Evolutionary conservation across 225 moss, liverwort and hornwort genomes (phyloP), one percentile per base, ranked within the genome.

Genomic region (Physcomitrellopsis africana): DNA sequence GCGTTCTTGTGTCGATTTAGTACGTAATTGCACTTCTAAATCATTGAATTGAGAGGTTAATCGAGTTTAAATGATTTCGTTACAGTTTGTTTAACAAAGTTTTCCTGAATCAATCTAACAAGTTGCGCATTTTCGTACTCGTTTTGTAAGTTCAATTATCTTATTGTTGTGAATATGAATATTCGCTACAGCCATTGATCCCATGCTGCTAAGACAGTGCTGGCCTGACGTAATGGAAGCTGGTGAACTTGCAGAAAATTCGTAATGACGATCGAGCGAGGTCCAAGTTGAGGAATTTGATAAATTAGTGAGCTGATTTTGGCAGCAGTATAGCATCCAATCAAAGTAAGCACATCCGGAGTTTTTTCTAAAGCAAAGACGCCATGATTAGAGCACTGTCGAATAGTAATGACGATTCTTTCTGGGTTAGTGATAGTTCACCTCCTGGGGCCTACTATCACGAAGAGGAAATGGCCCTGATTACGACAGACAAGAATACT

Each of bases 391-490:
- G 61, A 48, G 47, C 77, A 29, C 75, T 73, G 14, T 55, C 44
- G 9, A 71, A 74, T 67, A 63, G 65, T 74, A 66, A 77, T 51
- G 84, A 77, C 46, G 83, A 83, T 24, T 65, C 80, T 58, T 80
- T 80, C 60, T 83, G 83, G 82, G 77, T 77, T 23, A 53, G 80
- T 20, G 59, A 75, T 6, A 83, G 69, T 53, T 71, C 75, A 3
- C 11, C 68, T 3, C 54, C 75, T 53, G 41, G 42, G 53, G 46
- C 15, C 44, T 7, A n/a, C 42, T 67, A 65, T 65, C 72, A 67
- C 7, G 80, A 77, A 11, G 84, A 79, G 45, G 76, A 76, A 72
- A 75, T 78, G 83, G 24, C 69, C n/a, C 67, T 73, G 57, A 65
- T 77, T 67, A 49, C 72, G 3, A 32, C 79, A 57, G 76, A 78